These are phyloP conservation scores for Aureobasidium sp. DNA, from an alignment of 2,329 filamentous ascomycete species.

Conservation along the genomic window DNA sequence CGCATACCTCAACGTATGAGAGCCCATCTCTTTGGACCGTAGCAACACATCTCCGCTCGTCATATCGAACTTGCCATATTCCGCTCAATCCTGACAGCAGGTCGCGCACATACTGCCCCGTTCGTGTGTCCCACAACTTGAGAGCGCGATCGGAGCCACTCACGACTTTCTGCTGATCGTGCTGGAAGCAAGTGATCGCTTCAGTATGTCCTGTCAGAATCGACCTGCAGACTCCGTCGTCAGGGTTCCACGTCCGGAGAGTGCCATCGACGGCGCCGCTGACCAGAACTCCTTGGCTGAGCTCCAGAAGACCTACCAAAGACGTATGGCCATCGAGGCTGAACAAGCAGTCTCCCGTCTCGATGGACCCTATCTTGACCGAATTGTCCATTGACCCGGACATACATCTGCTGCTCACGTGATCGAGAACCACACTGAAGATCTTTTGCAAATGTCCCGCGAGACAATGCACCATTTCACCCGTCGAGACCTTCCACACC, in stretches of 20 bases:
- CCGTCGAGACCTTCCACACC: conserved; percentile 96
- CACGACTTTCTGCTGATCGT: conserved; percentile 93
- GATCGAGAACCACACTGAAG: conserved; percentile 92
- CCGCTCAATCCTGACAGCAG: conserved; percentile 77
- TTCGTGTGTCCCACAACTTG: conserved; percentile 97
- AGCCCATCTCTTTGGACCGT: conserved; percentile 87
- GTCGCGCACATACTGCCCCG: conserved; percentile 86
- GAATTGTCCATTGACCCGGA: conserved; percentile 97
- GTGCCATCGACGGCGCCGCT: conserved; percentile 95
- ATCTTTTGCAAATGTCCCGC: conserved; percentile 88
- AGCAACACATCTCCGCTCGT: conserved; percentile 88
- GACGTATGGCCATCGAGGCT: conserved; percentile 90
- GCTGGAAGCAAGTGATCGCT: conserved; percentile 97
- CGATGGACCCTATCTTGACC: conserved; percentile 95
- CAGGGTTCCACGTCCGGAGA: conserved; percentile 92
- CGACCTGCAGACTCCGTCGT: conserved; percentile 81
- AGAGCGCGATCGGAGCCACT: conserved; percentile 90
- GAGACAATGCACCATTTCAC: conserved; percentile 75
- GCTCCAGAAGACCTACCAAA: conserved; percentile 83
- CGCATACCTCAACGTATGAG: conserved; percentile 88
- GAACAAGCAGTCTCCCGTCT: conserved; percentile 75
- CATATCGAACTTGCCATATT: conserved; percentile 57
- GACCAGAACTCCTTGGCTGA: conserved; percentile 82
- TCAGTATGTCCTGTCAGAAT: conserved; percentile 81
- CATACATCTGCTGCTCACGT: conserved; percentile 87